phyloP scores from a whole-genome alignment of 1,284 basidiomycete species.

The Malassezia vespertilionis region DNA sequence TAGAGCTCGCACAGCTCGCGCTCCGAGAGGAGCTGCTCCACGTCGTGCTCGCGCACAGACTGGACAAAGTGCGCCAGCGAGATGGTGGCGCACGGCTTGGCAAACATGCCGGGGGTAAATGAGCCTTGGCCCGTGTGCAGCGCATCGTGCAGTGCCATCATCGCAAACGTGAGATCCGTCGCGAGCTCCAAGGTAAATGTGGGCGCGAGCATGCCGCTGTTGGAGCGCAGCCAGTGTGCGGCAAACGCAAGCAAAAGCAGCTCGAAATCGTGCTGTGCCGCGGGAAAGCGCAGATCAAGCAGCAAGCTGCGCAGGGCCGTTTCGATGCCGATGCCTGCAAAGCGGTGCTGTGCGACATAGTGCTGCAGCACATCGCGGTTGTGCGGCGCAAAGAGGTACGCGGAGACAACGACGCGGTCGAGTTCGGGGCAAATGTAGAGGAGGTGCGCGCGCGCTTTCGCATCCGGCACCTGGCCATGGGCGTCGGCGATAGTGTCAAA shows the following conservation, averaged over 20 bases:
- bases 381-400: constrained; percentile 60
- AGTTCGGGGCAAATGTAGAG: constrained; percentile 75
- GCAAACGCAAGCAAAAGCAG: constrained; percentile 60
- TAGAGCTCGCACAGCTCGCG: constrained; percentile 38
- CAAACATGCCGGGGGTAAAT: constrained; percentile 26
- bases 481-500: constrained; percentile 39
- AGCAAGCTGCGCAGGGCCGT: constrained; percentile 77
- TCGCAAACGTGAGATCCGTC: constrained; percentile 61
- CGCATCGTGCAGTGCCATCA: constrained; percentile 68
- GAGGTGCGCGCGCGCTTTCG: constrained; percentile 59
- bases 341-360: constrained; percentile 76
- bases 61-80: constrained; percentile 25
- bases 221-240: constrained; percentile 77
- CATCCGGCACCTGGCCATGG: constrained; percentile 18
- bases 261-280: constrained; percentile 62
- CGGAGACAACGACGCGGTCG: constrained; percentile 69
- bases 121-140: constrained; percentile 19
- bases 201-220: constrained; percentile 49
- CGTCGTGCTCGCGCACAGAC: constrained; percentile 32
- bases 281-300: constrained; percentile 61
- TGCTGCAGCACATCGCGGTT: constrained; percentile 65
- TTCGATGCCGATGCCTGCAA: constrained; percentile 71
- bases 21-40: constrained; percentile 25
- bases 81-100: constrained; percentile 18
- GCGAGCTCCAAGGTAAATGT: constrained; percentile 47